Evolutionary conservation across 2,329 filamentous ascomycete genomes (phyloP).

Genomic region (Stemphylium lycopersici): DNA sequence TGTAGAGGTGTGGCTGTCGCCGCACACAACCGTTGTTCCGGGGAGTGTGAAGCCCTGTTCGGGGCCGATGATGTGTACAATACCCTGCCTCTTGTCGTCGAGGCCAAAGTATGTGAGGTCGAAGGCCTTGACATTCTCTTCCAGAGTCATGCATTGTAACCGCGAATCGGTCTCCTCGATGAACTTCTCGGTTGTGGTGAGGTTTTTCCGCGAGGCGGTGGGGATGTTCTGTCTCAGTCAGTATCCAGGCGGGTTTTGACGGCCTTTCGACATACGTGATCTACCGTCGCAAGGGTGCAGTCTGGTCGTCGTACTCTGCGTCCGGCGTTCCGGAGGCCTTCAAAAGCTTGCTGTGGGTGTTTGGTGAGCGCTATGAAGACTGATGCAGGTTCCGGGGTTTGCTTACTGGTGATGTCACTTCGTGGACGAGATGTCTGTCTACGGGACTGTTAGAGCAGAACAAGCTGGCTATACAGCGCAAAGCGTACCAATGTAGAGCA

Average conservation of each 20-base stretch:
- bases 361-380: conserved; percentile 16
- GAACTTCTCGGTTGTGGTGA: conserved; percentile 93
- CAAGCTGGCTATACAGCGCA: background rate
- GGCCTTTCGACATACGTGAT: conserved; percentile 73
- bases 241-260: background rate
- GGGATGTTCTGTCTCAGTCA: conserved; percentile 76
- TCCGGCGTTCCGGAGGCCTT: conserved; percentile 87
- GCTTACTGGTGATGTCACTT: conserved; percentile 91
- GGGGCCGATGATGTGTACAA: conserved; percentile 97
- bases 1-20: conserved; percentile 97
- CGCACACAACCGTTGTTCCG: conserved; percentile 94
- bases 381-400: conserved; percentile 5
- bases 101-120: conserved; percentile 97
- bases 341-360: conserved; percentile 81
- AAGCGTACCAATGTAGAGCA: conserved; percentile 86
- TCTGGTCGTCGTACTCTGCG: conserved; percentile 90
- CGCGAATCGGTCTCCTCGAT: conserved; percentile 94
- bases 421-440: conserved; percentile 96
- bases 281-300: conserved; percentile 94
- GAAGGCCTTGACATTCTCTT: conserved; percentile 97
- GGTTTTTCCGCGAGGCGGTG: conserved; percentile 85
- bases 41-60: conserved; percentile 99
- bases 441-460: conserved; percentile 32
- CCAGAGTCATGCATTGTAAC: conserved; percentile 91
- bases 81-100: conserved; percentile 94